Conservation (phyloP, 768 basidiomycete species). For the Terana coerulea region DNA sequence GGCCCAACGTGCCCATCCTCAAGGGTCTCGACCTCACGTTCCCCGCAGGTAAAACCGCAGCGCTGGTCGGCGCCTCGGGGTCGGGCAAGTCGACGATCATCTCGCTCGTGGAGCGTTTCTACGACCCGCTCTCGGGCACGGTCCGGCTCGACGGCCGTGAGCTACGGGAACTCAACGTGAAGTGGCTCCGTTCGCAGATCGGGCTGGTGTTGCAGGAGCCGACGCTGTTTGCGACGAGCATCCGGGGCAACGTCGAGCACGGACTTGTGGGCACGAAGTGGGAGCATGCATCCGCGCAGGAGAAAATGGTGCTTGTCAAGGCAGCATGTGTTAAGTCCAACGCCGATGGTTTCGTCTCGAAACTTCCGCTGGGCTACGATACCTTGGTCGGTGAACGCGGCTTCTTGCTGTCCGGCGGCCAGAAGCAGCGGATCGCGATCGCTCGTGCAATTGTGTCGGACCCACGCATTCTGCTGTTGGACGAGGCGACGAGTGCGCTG, state of each 20-base stretch:
- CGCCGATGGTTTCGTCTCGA: slow-evolving; percentile 46
- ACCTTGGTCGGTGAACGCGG: slow-evolving; percentile 48
- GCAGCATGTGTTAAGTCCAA: slow-evolving; percentile 47
- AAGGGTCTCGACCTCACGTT: slow-evolving; percentile 66
- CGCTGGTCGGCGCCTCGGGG: slow-evolving; percentile 37
- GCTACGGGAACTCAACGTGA: slow-evolving; percentile 40
- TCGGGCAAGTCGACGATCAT: slow-evolving; percentile 39
- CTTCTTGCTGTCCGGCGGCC: slow-evolving; percentile 45
- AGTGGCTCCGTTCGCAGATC: slow-evolving; percentile 47
- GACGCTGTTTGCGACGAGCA: slow-evolving; percentile 42
- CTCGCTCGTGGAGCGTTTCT: slow-evolving; percentile 47
- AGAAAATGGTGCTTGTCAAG: slow-evolving; percentile 41
- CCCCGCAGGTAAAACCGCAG: slow-evolving; percentile 41
- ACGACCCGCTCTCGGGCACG: slow-evolving; percentile 41
- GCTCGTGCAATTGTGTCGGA: slow-evolving; percentile 47
- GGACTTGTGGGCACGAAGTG: slow-evolving; percentile 43
- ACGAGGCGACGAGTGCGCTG: slow-evolving; percentile 46
- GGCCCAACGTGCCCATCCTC: slow-evolving; percentile 75
- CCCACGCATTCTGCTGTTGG: slow-evolving; percentile 45
- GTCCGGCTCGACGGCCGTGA: slow-evolving; percentile 44
- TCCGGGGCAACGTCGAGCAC: slow-evolving; percentile 42
- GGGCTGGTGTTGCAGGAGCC: slow-evolving; percentile 51
- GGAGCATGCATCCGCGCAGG: slow-evolving; percentile 36
- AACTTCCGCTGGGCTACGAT: slow-evolving; percentile 45
- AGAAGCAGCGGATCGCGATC: slow-evolving; percentile 50